These are phyloP conservation scores for Heritiera fomes DNA, from an alignment of 345 rosid species.

Conservation along the genomic window DNA sequence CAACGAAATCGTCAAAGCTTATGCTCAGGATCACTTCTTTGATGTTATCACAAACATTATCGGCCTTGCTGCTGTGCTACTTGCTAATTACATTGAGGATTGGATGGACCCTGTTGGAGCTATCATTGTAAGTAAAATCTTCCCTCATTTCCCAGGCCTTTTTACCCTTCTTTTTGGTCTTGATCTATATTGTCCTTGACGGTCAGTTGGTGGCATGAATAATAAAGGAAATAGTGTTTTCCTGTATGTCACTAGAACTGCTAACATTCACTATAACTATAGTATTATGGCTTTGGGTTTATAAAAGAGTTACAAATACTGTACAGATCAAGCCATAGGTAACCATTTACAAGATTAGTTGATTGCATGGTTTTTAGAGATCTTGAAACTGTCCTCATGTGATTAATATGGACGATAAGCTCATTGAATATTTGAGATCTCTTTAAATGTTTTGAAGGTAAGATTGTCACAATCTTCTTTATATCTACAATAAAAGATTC, in stretches of 20 bases:
- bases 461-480: not conserved
- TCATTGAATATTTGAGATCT: too few species aligned
- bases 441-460: not conserved
- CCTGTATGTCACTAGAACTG: not conserved
- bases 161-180: not conserved
- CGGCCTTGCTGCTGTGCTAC: conserved; percentile 91
- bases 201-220: not conserved
- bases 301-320: not conserved
- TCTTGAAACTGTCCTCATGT: not conserved
- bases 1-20: conserved; percentile 92
- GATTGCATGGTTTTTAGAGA: not conserved
- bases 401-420: not conserved
- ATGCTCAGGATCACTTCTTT: conserved; percentile 97
- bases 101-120: conserved; percentile 99
- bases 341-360: not conserved
- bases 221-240: not conserved
- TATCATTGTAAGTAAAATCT: conserved; percentile 64
- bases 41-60: conserved; percentile 92
- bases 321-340: not conserved
- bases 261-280: not conserved
- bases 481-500: not conserved
- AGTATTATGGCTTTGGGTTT: not conserved
- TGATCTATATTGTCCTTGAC: not conserved
- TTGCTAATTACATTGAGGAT: conserved; percentile 72
- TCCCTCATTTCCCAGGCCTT: conserved; percentile 10